Evolutionary conservation across 164 flowering plant species (phyloP), one percentile per base, ranked within the genome.

Genomic region (Dillenia turbinata): DNA sequence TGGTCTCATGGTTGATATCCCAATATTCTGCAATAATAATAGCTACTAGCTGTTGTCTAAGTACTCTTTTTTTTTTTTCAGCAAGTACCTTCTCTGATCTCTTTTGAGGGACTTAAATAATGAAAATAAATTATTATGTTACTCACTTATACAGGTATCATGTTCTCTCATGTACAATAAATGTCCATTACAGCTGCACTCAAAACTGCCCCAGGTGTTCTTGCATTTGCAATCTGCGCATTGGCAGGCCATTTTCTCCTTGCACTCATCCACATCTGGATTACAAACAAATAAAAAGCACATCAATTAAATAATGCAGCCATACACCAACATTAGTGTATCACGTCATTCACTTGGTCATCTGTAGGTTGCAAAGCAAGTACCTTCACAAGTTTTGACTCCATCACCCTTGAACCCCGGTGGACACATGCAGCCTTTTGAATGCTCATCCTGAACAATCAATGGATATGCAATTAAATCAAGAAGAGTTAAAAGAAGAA

Each of bases 341-440:
- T 4, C 40, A 33, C 6, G 40, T 33, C 6, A 33, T 33, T 33
- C 5, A 33, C 40, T 33, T 33, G 7, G 40, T 5, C 7, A 33
- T 33, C 40, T 5, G 40, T 33, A 33, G 40, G 7, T 33, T 33
- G 40, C 40, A 33, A 33, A 33, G 15, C 9, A 65, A 26, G 58
- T 76, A 94, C 99, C 99, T 80, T 89, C 93, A 77, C 99, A 94
- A 49, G 61, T 46, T 9, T 77, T 64, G 63, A 85, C 79, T 54
- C 99, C 99, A 79, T 94, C 96, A 44, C 99, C 99, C 79, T 60
- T 88, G 73, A 94, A 91, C 55, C 99, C 99, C 4, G 71, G 73
- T 49, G 99, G 99, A 66, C 99, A 94, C 62, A 81, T 73, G 77
- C 99, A 94, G 26, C 88, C 93, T 50, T 78, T 71, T 26, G 84